Evolutionary conservation across 2,329 filamentous ascomycete genomes (phyloP).

Genomic region (Elsinoe batatas): DNA sequence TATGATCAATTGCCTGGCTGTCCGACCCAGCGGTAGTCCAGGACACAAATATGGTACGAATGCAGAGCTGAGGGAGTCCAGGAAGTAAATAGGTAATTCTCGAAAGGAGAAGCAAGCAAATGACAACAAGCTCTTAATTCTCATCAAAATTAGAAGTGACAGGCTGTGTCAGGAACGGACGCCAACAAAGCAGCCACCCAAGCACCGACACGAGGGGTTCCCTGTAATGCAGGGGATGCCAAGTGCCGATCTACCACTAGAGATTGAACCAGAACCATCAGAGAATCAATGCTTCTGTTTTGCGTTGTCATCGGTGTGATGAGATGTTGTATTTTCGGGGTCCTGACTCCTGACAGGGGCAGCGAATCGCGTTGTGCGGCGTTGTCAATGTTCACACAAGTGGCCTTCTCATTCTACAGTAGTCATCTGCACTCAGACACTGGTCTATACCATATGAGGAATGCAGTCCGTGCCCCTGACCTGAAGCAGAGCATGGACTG

Average conservation of each 20-base stretch:
- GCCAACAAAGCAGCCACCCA: conserved; percentile 8
- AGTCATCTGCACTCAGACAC: neutral
- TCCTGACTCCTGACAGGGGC: no score
- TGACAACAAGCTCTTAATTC: neutral
- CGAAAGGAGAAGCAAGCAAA: neutral
- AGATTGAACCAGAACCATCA: neutral
- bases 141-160: conserved; percentile 2
- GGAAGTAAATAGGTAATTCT: neutral
- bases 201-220: conserved; percentile 1
- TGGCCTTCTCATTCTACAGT: no score
- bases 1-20: neutral
- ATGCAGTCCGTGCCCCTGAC: neutral
- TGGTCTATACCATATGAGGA: neutral
- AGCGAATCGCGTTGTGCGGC: no score
- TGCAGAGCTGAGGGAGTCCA: neutral
- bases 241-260: conserved; percentile 1
- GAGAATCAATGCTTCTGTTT: neutral
- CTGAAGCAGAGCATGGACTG: neutral
- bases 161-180: conserved; percentile 6
- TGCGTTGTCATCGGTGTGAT: neutral
- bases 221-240: conserved; percentile 6
- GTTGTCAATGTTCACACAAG: no score
- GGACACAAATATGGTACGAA: neutral
- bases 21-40: neutral
- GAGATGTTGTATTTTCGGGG: neutral